Conservation (phyloP, 2,329 filamentous ascomycete genomes). For the Myriosclerotinia scirpicola region DNA sequence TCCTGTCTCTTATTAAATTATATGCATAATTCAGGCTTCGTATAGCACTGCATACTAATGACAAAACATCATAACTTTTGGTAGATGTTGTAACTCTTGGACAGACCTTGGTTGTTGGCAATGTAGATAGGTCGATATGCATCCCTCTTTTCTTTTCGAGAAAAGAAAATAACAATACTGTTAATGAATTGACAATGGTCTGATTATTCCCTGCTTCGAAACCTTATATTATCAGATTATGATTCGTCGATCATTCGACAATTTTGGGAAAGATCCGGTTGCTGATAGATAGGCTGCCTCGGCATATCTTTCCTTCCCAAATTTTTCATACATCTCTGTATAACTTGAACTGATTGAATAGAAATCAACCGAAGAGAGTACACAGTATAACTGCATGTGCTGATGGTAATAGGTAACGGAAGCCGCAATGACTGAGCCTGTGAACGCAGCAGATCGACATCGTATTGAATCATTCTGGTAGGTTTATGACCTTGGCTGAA, state of each 20-base stretch:
- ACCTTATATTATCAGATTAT: background rate
- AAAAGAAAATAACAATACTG: background rate
- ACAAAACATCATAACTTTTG: conserved; percentile 7
- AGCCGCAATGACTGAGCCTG: conserved; percentile 6
- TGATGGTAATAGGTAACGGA: conserved; percentile 7
- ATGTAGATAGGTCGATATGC: conserved; percentile 1
- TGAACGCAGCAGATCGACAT: conserved; percentile 11
- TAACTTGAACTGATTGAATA: conserved; percentile 8
- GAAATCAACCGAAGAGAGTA: background rate
- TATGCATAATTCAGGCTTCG: background rate
- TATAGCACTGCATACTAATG: conserved; percentile 14
- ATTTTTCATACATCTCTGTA: background rate
- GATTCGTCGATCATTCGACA: background rate
- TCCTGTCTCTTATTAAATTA: background rate
- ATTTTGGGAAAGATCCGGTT: conserved; percentile 16
- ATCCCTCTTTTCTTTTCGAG: background rate
- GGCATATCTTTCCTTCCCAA: conserved; percentile 1
- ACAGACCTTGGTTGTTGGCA: conserved; percentile 13
- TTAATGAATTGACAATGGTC: conserved; percentile 1
- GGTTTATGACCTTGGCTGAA: conserved; percentile 20
- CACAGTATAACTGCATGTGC: conserved; percentile 3
- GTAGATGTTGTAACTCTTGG: conserved; percentile 14
- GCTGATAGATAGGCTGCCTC: conserved; percentile 6
- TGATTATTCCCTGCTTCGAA: conserved; percentile 19
- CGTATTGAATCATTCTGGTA: conserved; percentile 17